Conservation (phyloP, 768 basidiomycete genomes). For the Lentinula detonsa region DNA sequence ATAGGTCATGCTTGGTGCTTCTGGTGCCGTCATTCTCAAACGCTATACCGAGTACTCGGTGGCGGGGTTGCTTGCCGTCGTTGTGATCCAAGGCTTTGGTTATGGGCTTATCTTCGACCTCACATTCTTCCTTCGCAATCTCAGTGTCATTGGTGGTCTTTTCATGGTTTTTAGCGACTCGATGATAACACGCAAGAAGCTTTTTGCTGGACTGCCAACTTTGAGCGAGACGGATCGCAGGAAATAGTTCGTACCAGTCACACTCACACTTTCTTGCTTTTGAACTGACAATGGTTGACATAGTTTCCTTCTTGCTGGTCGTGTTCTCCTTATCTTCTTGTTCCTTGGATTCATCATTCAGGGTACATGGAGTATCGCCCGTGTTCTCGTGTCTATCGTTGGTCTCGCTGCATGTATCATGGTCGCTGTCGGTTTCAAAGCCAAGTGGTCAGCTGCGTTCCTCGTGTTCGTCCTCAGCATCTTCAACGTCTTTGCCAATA, state of each 20-base stretch:
- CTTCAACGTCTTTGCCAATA: constrained; percentile 98
- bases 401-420: constrained; percentile 90
- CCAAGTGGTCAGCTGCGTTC: constrained; percentile 97
- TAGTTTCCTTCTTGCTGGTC: constrained; percentile 96
- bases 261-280: not conserved
- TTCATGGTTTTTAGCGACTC: constrained; percentile 99
- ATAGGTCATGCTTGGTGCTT: constrained; percentile 86
- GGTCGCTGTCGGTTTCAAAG: constrained; percentile 99
- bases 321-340: constrained; percentile 96
- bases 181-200: constrained; percentile 78
- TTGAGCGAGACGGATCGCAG: constrained; percentile 94
- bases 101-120: constrained; percentile 99
- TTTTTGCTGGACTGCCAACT: constrained; percentile 86
- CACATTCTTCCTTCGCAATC: constrained; percentile 99
- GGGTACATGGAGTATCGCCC: constrained; percentile 83
- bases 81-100: constrained; percentile 93
- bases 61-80: constrained; percentile 83
- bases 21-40: constrained; percentile 81
- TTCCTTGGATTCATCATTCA: constrained; percentile 98
- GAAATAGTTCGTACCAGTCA: constrained; percentile 74
- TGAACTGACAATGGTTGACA: constrained; percentile 3
- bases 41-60: constrained; percentile 86
- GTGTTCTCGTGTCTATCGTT: constrained; percentile 82
- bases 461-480: constrained; percentile 85
- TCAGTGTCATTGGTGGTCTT: constrained; percentile 95